Evolutionary conservation across 1,139 yeast species (phyloP), one percentile per base, ranked within the genome.

Genomic region (Yamadazyma dendronema): DNA sequence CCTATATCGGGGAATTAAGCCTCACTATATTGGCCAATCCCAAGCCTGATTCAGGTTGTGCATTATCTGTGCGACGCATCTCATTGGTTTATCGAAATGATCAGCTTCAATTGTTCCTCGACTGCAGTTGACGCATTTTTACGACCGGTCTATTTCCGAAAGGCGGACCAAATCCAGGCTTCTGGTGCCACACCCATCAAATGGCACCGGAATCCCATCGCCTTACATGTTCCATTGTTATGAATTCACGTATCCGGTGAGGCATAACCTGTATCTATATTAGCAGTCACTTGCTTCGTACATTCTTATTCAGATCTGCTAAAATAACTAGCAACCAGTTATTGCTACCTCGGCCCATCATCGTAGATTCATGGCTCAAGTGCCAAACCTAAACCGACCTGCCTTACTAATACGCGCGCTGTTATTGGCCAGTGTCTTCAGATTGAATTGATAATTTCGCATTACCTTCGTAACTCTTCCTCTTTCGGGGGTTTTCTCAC

Each of bases 381-480:
- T n/a, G n/a, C n/a, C n/a, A n/a, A n/a, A n/a, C n/a, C n/a, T n/a
- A n/a, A n/a, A n/a, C n/a, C n/a, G 25, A 17, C 10, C 17, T 30
- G 33, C 7, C 17, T 41, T 29, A 41, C 24, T 38, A 42, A 42
- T 42, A 17, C 11, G n/a, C n/a, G 33, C 11, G 14, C 31, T 25
- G 32, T 35, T 11, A 44, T 44, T 44, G 47, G 47, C 31, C 36
- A 15, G n/a, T n/a, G 12, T 27, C 30, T 24, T 3, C 17, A 25
- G 42, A 41, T 41, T 28, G 21, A 37, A 39, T 37, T 33, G 45
- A 39, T 41, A 38, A 41, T 9, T 12, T 22, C 35, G 30, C 24
- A 29, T n/a, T 22, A 15, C n/a, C 9, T n/a, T 38, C 41, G 41
- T 38, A 38, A 32, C 35, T 32, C n/a, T 9, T 15, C 8, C 17